A percentile compares a stretch with the other conserved stretches of the same genome.
These are phyloP conservation scores for Lachnellula cervina DNA, from an alignment of 2,329 filamentous ascomycete species.

Conservation along the genomic window DNA sequence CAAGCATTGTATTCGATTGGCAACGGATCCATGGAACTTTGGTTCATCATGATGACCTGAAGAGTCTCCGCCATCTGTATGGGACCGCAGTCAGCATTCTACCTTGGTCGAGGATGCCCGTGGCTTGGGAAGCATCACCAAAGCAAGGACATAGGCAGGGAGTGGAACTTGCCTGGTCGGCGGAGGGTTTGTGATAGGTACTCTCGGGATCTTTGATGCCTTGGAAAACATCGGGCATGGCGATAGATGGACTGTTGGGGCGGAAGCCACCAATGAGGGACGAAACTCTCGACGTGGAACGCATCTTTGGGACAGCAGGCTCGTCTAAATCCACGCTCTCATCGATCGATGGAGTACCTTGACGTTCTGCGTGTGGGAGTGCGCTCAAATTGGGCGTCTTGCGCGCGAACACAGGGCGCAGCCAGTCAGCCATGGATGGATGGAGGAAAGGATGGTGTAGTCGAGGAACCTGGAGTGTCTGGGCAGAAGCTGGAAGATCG, in stretches of 20 bases:
- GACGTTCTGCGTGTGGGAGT: constrained; percentile 4
- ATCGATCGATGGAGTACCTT: constrained; percentile 9
- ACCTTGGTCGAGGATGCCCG: not conserved
- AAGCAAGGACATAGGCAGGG: not conserved
- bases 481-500: not conserved
- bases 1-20: constrained; percentile 30
- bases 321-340: constrained; percentile 19
- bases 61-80: constrained; percentile 27
- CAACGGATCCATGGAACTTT: constrained; percentile 20
- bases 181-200: constrained; percentile 28
- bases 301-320: constrained; percentile 8
- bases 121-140: not conserved
- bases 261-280: constrained; percentile 22
- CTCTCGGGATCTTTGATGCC: constrained; percentile 21
- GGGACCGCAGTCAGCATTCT: not conserved
- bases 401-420: constrained; percentile 25
- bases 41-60: constrained; percentile 32
- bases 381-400: constrained; percentile 14
- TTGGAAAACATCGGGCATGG: constrained; percentile 15
- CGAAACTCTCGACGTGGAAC: constrained; percentile 22
- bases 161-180: constrained; percentile 15
- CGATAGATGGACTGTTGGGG: constrained; percentile 12
- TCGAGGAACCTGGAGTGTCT: too few species aligned
- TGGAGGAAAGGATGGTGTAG: not conserved
- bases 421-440: constrained; percentile 25